Conservation (phyloP, 306 rosid genomes). For the Fragaria nilgerrensis region DNA sequence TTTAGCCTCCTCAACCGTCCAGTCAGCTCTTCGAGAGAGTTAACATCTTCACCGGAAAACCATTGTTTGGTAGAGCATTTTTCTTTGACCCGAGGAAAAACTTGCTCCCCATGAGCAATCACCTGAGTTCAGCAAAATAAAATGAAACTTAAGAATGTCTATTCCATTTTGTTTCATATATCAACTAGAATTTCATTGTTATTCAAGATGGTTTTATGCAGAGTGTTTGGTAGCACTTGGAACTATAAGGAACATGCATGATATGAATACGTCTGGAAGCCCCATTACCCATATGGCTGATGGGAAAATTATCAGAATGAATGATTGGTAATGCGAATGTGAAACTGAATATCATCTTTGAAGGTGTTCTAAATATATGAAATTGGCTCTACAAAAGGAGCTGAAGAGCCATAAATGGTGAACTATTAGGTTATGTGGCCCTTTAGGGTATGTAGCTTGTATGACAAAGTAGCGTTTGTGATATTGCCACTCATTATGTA, state of each 20-base stretch:
- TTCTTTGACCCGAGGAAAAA: conserved; percentile 86
- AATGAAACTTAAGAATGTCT: conserved; percentile 22
- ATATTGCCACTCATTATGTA: not conserved
- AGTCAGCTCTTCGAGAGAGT: conserved; percentile 77
- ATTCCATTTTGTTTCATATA: conserved; percentile 19
- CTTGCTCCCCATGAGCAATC: conserved; percentile 91
- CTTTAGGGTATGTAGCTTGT: not conserved
- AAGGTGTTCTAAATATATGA: not conserved
- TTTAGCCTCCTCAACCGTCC: conserved; percentile 81
- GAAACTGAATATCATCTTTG: not conserved
- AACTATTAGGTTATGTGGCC: not conserved
- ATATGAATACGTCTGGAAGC: conserved; percentile 6
- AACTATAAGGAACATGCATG: not conserved
- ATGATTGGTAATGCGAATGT: not conserved
- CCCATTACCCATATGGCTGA: not conserved
- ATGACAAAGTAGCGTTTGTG: not conserved
- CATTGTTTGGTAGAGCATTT: conserved; percentile 80
- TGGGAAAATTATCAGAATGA: not conserved
- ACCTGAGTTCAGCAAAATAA: conserved; percentile 46
- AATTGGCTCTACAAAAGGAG: not conserved
- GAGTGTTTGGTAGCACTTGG: not conserved
- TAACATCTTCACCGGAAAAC: conserved; percentile 67
- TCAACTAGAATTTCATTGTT: conserved; percentile 8
- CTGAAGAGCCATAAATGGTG: not conserved
- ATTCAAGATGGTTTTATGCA: not conserved